Evolutionary conservation across 2,329 filamentous ascomycete genomes (phyloP).

Genomic region (Pleoardoris graminearum): DNA sequence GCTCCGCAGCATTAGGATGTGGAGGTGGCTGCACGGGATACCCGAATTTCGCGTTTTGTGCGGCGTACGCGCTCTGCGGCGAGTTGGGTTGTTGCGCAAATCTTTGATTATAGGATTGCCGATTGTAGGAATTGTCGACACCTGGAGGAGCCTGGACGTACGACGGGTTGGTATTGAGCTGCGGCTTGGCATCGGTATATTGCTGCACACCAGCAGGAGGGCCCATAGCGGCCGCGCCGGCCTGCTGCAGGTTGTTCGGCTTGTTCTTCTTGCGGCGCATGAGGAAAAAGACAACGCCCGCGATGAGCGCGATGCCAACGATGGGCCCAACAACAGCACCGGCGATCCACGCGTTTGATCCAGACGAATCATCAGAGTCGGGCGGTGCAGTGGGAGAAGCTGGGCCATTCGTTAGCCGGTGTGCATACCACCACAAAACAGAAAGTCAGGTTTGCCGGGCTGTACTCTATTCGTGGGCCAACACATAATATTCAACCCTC

Average conservation of each 20-base stretch:
- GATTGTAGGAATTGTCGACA: background rate
- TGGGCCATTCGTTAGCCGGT: background rate
- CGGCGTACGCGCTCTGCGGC: background rate
- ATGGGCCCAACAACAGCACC: conserved; percentile 33
- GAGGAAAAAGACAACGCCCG: conserved; percentile 26
- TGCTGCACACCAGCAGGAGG: conserved; percentile 6
- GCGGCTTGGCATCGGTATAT: conserved; percentile 12
- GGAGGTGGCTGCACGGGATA: background rate
- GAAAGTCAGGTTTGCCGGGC: background rate
- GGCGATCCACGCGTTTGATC: conserved; percentile 36
- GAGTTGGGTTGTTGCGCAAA: conserved; percentile 1
- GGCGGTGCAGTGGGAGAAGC: background rate
- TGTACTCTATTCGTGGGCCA: background rate
- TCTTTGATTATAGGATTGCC: conserved; percentile 1
- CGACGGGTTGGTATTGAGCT: background rate
- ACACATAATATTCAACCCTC: too few species aligned
- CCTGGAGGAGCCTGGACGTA: conserved; percentile 1
- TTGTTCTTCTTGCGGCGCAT: conserved; percentile 29
- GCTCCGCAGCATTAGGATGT: background rate
- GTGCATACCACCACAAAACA: too few species aligned
- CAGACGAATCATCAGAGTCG: background rate
- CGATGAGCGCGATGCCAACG: conserved; percentile 31
- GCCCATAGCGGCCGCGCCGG: conserved; percentile 7
- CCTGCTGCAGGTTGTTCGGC: conserved; percentile 2
- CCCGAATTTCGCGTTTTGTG: conserved; percentile 1